A percentile compares a stretch with the other conserved stretches of the same genome.
Evolutionary conservation across 2,329 filamentous ascomycete genomes (phyloP).

Genomic region (Ceratocystis ficicola): DNA sequence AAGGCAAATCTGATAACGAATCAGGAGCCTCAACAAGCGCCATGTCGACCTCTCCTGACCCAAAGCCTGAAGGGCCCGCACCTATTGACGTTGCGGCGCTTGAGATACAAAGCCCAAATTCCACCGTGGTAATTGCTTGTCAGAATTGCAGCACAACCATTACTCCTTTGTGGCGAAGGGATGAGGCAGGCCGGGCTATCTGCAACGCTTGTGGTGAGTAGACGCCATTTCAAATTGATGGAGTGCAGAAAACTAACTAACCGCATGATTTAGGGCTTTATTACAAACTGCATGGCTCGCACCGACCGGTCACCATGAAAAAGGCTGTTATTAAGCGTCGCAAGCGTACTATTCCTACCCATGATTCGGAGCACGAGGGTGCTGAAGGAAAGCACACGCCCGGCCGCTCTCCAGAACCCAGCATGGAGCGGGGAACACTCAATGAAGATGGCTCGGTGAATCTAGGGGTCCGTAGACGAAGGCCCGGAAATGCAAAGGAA

Average conservation of each 20-base stretch:
- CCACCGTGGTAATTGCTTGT: constrained; percentile 68
- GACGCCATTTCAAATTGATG: not conserved
- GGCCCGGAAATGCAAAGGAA: constrained; percentile 26
- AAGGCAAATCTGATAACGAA: constrained; percentile 25
- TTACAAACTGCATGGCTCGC: constrained; percentile 87
- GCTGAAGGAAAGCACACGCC: constrained; percentile 37
- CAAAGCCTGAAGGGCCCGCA: constrained; percentile 19
- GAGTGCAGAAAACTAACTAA: not conserved
- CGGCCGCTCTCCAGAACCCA: constrained; percentile 31
- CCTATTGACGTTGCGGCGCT: constrained; percentile 33
- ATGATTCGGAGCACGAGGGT: constrained; percentile 36
- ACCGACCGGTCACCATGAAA: constrained; percentile 96
- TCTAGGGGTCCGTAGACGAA: constrained; percentile 43
- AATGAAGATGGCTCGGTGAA: constrained; percentile 56
- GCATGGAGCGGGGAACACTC: constrained; percentile 41
- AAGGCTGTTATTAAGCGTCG: constrained; percentile 92
- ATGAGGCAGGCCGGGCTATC: constrained; percentile 90
- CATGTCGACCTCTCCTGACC: constrained; percentile 18
- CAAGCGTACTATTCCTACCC: constrained; percentile 82
- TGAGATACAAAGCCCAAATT: constrained; percentile 35
- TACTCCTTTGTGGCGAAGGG: constrained; percentile 87
- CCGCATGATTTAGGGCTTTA: constrained; percentile 58
- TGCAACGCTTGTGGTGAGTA: constrained; percentile 90
- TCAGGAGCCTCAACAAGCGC: constrained; percentile 25
- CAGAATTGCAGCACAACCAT: constrained; percentile 96